These are phyloP conservation scores for Hypseocharis bilobata DNA, from an alignment of 441 rosid species.

Conservation along the genomic window DNA sequence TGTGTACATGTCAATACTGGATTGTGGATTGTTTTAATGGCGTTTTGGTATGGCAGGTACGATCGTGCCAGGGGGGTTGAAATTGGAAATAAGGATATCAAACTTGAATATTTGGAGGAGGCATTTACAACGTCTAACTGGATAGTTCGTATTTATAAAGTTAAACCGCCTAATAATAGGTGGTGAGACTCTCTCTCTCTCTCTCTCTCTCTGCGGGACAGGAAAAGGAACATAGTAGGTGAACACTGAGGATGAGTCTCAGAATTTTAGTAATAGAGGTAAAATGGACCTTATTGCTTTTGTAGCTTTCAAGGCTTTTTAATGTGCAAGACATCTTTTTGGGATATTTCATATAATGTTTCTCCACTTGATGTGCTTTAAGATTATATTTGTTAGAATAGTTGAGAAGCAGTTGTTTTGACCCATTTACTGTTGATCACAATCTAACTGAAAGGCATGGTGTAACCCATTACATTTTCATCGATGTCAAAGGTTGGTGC, in stretches of 20 bases:
- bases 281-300: slow-evolving; percentile 14
- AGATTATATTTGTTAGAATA: background rate
- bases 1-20: too few species aligned
- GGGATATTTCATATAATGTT: slow-evolving; percentile 26
- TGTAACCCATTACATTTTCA: background rate
- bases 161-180: slow-evolving; percentile 87
- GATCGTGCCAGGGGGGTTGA: slow-evolving; percentile 94
- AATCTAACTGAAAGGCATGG: background rate
- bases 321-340: slow-evolving; percentile 18
- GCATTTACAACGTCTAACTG: slow-evolving; percentile 93
- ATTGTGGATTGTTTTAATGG: too few species aligned
- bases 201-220: background rate
- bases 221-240: background rate
- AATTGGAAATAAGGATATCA: slow-evolving; percentile 82
- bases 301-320: slow-evolving; percentile 19
- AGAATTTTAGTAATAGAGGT: slow-evolving; percentile 18
- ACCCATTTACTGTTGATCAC: background rate
- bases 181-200: slow-evolving; percentile 36
- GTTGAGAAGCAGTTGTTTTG: background rate
- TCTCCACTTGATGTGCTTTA: background rate
- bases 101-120: slow-evolving; percentile 83
- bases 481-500: background rate
- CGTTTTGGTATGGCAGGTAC: slow-evolving; percentile 39
- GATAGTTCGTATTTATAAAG: slow-evolving; percentile 92
- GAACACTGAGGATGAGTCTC: slow-evolving; percentile 10